Evolutionary conservation across 2,329 filamentous ascomycete genomes (phyloP), one percentile per base, ranked within the genome.

Genomic region (Aspergillus uvarum): DNA sequence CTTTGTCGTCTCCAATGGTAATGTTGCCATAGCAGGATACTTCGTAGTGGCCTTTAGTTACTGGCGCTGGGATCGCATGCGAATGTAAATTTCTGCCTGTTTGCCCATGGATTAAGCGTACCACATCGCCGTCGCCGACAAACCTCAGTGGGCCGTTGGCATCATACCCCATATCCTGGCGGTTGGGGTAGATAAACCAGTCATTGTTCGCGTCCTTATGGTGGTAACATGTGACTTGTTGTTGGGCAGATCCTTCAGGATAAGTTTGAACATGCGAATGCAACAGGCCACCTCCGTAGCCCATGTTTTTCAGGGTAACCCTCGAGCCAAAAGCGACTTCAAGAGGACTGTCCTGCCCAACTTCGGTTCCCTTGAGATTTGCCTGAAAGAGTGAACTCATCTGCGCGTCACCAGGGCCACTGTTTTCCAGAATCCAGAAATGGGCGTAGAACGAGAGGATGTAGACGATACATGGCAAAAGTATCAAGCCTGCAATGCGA

Each of bases 151-250:
- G 86, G n/a, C 81, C 87, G 61, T 91, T 87, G 4, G 86, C 78
- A 69, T 93, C 83, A 71, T 88, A 96, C 19, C 90, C 88, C 24
- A 84, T 79, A 60, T 96, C 86, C 56, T 83, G 79, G 64, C 96
- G 91, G 80, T 94, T 96, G 26, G 95, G 95, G 76, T 97, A 97
- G 79, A 99, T 93, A 80, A 96, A 96, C 95, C 95, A 99, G 76
- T 99, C 95, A 76, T 99, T 99, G 85, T 99, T 99, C 76, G 94
- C 85, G 82, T 99, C 95, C 77, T 99, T 99, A 83, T 99, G 95
- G 79, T 99, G 95, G 79, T 99, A 99, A 83, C 96, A 99, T 64
- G 95, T 99, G 63, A 99, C 89, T 76, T 99, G 95, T 78, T 99
- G 96, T 79, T 99, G 95, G 55, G 81, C 81, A 42, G 95, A 98